Base-by-base conservation (phyloP, 1,284 basidiomycete genomes). In the Mrakiaceae sp. region DNA sequence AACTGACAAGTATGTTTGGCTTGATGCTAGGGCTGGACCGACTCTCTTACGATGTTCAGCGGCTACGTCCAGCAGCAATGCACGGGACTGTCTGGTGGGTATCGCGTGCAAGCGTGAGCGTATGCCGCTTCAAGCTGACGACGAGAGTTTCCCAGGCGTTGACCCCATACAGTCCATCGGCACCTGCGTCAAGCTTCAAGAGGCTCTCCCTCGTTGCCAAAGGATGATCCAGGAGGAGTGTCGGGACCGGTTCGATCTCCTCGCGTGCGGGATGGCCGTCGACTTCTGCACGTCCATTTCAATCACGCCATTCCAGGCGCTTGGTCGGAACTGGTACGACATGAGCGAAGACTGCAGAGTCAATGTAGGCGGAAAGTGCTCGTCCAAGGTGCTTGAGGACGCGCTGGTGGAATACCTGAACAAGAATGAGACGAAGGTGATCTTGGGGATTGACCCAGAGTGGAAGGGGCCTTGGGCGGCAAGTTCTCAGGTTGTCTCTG, bases 361-460 rank as follows among this genome's bases (percentile, higher is more conserved):
- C 10, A 7, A 40, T 54, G 14, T 27, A 52, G 50, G 5, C 16
- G 47, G 7, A 6, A 43, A n/a, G 4, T 52, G 43, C 63, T 64
- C 42, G 39, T 43, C 57, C 44, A 12, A 27, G 2, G 5, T 7
- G 7, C 58, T 52, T n/a, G 49, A 40, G 7, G 7, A 14, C 8
- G 63, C 43, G 7, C 53, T 64, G 42, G 52, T 47, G 0, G 51
- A 67, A 4, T 88, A 82, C 77, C 83, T 88, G 66, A 78, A 83
- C 72, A 76, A 78, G 5, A 79, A 81, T 0, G 73, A 78, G n/a
- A 78, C 84, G 48, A 84, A 83, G n/a, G 64, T 70, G 0, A 66
- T 74, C 11, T 79, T 90, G 14, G 87, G 87, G 43, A 83, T 88
- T 50, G 81, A 84, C 70, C 72, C 78, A 73, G 11, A 64, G 79